Percentiles rank a stretch among this genome's conserved stretches.
phyloP scores from a whole-genome alignment of 371 early-diverging fungal genomes.

The Mucor irregularis region DNA sequence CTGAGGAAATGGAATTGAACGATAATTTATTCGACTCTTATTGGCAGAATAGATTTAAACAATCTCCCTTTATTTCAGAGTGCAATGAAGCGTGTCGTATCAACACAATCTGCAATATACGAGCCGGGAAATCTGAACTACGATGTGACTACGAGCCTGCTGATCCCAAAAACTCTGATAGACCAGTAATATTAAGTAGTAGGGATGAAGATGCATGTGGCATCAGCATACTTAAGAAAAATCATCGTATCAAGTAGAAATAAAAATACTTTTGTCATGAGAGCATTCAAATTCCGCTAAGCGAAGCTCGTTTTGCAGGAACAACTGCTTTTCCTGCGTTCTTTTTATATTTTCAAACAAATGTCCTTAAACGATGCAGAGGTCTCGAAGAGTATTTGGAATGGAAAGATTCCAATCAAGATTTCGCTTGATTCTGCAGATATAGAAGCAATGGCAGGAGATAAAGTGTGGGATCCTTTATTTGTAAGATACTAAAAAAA shows the following conservation, averaged over 20 bases:
- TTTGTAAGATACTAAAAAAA: slow-evolving; percentile 56
- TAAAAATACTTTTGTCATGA: too few species aligned
- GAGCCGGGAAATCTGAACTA: slow-evolving; percentile 56
- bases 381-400: slow-evolving; percentile 51
- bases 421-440: slow-evolving; percentile 46
- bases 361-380: slow-evolving; percentile 27
- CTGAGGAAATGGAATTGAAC: slow-evolving; percentile 46
- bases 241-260: too few species aligned
- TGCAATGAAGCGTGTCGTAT: slow-evolving; percentile 46
- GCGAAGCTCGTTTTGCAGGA: too few species aligned
- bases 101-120: slow-evolving; percentile 48
- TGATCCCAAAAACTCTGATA: slow-evolving; percentile 1
- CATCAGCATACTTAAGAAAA: too few species aligned
- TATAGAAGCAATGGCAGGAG: slow-evolving; percentile 21
- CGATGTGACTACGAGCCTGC: slow-evolving; percentile 45
- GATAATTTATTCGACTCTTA: slow-evolving; percentile 45
- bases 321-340: too few species aligned
- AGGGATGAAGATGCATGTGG: slow-evolving; percentile 11
- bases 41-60: slow-evolving; percentile 46
- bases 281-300: too few species aligned
- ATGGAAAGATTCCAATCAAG: slow-evolving; percentile 59
- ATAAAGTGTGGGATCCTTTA: slow-evolving; percentile 45
- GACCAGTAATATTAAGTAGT: slow-evolving; percentile 3
- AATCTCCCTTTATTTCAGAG: slow-evolving; percentile 25
- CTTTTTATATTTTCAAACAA: neutral